Base-by-base conservation (phyloP, 257 asterid species). In the Solanum commersonii region DNA sequence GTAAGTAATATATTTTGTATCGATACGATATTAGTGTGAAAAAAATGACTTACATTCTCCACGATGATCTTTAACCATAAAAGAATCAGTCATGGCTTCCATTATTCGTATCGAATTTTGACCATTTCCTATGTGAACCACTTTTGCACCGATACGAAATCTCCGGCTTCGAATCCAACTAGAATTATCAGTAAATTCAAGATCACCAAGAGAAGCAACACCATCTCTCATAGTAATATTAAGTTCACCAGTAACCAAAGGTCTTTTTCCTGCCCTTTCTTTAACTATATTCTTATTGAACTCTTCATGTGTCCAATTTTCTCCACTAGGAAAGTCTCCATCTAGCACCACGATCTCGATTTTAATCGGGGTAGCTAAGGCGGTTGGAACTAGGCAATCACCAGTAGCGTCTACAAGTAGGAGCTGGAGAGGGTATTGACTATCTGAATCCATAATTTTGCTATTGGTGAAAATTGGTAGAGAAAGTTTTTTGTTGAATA, bases 161-260 rank as follows among this genome's bases (percentile, higher is more conserved):
- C 83, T 91, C 87, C 98, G 72, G 83, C 96, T 89, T 60, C 98
- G 91, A 18, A 95, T 93, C 98, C 98, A 95, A 87, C 96, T 94
- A 15, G 98, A 95, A 60, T 95, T 95, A 35, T 95, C 98, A 0
- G 98, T 95, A 33, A 94, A 95, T 31, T 93, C 97, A 20, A 94
- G 89, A 13, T 93, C 98, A 11, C 95, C 96, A 11, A 95, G 88
- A 5, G 38, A 52, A 67, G 89, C 93, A 14, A 79, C 68, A 16
- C 95, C 98, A 5, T 92, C 95, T 56, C 95, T 91, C 92, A 95
- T 90, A 5, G 89, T 84, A 5, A 92, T 42, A 44, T 38, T 89
- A 86, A 92, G 6, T n/a, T 93, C 97, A 14, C 98, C 97, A 5
- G 94, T 74, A 18, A 95, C 91, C 86, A 95, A 46, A 1, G 98